A percentile compares a stretch with the other conserved stretches of the same genome.
These are phyloP conservation scores for Luvunga scandens DNA, from an alignment of 345 rosid genomes.

Conservation along the genomic window DNA sequence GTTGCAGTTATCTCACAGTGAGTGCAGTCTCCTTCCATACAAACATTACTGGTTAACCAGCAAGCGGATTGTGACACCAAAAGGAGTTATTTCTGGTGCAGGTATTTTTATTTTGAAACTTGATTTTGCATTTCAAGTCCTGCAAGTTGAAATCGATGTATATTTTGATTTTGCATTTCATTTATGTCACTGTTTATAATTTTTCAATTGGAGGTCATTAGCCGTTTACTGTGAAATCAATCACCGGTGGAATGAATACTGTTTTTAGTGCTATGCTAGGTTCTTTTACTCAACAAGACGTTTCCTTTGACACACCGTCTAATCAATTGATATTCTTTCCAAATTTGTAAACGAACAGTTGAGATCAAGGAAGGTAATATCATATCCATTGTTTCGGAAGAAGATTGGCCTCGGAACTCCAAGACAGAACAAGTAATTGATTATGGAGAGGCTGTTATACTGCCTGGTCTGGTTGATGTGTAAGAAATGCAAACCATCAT, in stretches of 20 bases:
- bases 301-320: neutral
- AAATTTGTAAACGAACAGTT: constrained; percentile 41
- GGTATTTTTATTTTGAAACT: constrained; percentile 31
- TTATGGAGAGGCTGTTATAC: constrained; percentile 82
- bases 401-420: constrained; percentile 50
- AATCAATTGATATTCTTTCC: neutral
- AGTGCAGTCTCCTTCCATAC: constrained; percentile 70
- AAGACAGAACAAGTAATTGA: constrained; percentile 51
- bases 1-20: constrained; percentile 36
- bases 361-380: constrained; percentile 64
- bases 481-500: constrained; percentile 31
- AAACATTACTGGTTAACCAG: constrained; percentile 74
- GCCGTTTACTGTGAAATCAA: neutral
- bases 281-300: neutral
- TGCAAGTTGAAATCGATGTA: neutral
- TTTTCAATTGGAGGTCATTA: neutral
- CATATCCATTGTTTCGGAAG: constrained; percentile 55
- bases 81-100: constrained; percentile 73
- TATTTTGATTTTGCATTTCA: neutral
- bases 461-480: constrained; percentile 98
- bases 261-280: neutral
- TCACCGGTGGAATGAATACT: neutral
- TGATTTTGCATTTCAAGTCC: neutral
- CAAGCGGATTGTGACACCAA: constrained; percentile 68
- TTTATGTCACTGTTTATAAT: neutral